A percentile compares a stretch with the other conserved stretches of the same genome.
These are phyloP conservation scores for Globisporangium sylvaticum DNA, from an alignment of 352 stramenopile genomes.

Conservation along the genomic window DNA sequence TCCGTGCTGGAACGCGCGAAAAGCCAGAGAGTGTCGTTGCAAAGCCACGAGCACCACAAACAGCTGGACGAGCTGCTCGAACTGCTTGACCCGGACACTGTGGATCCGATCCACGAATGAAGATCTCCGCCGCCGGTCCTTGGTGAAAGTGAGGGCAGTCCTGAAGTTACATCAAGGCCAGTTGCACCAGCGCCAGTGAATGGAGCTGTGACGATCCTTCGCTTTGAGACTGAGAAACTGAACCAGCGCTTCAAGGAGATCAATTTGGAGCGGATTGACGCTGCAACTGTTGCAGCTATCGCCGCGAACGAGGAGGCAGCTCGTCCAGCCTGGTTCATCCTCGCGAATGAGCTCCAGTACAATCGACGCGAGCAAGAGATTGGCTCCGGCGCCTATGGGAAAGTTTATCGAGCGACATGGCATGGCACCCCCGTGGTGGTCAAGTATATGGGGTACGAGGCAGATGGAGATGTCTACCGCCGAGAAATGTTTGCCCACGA, in stretches of 20 bases:
- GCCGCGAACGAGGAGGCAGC: neutral
- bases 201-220: neutral
- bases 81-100: neutral
- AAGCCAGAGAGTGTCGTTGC: neutral
- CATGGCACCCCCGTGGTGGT: neutral
- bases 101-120: neutral
- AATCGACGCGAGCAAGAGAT: neutral
- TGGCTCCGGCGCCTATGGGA: neutral
- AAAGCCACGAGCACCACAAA: neutral
- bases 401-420: neutral
- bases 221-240: neutral
- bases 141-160: neutral
- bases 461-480: neutral
- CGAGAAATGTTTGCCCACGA: constrained; percentile 12
- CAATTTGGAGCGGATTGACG: neutral
- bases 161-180: neutral
- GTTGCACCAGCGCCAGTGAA: neutral
- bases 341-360: neutral
- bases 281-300: neutral
- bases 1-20: neutral
- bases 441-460: constrained; percentile 3
- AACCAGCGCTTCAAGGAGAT: constrained; percentile 1
- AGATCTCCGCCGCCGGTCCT: neutral
- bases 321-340: neutral
- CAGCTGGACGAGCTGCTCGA: neutral